phyloP scores from a whole-genome alignment of 768 basidiomycete species.

The Rhizopogon rudus region DNA sequence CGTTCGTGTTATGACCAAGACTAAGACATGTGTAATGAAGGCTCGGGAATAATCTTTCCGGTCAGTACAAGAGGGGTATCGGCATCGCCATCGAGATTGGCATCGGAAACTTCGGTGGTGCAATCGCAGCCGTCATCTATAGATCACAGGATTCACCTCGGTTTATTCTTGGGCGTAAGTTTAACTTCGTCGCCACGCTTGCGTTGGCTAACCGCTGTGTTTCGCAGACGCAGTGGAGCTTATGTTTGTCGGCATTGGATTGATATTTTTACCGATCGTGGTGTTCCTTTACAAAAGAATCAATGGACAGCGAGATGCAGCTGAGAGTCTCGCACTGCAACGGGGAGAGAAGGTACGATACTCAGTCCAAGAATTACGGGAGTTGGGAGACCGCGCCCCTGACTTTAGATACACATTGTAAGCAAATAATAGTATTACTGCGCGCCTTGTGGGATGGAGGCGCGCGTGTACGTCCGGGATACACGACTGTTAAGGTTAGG shows the following conservation, averaged over 20 bases:
- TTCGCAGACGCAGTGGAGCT: conserved; percentile 55
- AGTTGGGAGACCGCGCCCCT: conserved; percentile 57
- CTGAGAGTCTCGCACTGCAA: conserved; percentile 3
- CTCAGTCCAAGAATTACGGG: conserved; percentile 16
- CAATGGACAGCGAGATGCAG: conserved; percentile 46
- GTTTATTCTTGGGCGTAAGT: conserved; percentile 56
- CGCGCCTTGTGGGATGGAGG: no score
- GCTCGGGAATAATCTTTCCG: conserved; percentile 46
- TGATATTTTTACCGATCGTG: conserved; percentile 45
- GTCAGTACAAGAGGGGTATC: conserved; percentile 62
- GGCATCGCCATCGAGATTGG: conserved; percentile 66
- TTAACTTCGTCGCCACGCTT: background rate
- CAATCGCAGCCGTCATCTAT: conserved; percentile 58
- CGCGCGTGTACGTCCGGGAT: no score
- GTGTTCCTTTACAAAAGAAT: conserved; percentile 49
- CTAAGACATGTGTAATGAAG: conserved; percentile 21
- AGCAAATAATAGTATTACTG: conserved; percentile 26
- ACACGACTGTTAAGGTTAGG: no score
- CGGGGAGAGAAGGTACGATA: conserved; percentile 15
- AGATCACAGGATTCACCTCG: conserved; percentile 52
- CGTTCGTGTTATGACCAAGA: no score
- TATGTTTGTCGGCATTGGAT: conserved; percentile 65
- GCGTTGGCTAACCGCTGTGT: background rate
- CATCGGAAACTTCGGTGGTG: conserved; percentile 60
- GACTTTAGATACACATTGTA: conserved; percentile 55